Conservation (phyloP, 345 rosid genomes). For the Populus nigra region DNA sequence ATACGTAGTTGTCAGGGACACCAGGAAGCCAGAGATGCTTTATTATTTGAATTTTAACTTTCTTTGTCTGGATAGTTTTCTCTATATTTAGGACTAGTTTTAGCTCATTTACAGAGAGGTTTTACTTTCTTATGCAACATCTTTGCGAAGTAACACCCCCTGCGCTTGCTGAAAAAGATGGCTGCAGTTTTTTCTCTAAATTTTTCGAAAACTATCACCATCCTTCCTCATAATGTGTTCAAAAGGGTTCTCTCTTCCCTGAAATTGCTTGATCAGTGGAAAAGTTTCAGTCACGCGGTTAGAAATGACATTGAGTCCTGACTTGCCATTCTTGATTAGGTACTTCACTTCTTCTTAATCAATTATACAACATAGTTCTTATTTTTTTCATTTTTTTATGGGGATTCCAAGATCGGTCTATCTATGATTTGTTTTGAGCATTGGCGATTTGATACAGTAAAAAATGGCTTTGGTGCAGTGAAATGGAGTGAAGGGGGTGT, state of each 20-base stretch:
- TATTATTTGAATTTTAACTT: conserved; percentile 14
- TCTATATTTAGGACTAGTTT: conserved; percentile 11
- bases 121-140: conserved; percentile 18
- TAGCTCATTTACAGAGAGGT: conserved; percentile 4
- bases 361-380: background rate
- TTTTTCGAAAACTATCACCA: conserved; percentile 36
- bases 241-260: conserved; percentile 12
- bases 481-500: background rate
- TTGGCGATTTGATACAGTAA: background rate
- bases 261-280: conserved; percentile 23
- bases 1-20: conserved; percentile 47
- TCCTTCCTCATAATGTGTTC: conserved; percentile 19
- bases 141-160: no score
- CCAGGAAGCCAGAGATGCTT: conserved; percentile 47
- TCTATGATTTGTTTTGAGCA: background rate
- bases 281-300: conserved; percentile 11
- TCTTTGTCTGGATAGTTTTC: conserved; percentile 22
- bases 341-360: background rate
- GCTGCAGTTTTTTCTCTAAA: conserved; percentile 21
- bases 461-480: background rate
- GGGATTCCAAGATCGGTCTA: background rate
- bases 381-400: background rate
- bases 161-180: conserved; percentile 32
- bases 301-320: background rate
- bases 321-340: background rate